phyloP scores from a whole-genome alignment of 2,329 filamentous ascomycete species.

The Cytospora mali region DNA sequence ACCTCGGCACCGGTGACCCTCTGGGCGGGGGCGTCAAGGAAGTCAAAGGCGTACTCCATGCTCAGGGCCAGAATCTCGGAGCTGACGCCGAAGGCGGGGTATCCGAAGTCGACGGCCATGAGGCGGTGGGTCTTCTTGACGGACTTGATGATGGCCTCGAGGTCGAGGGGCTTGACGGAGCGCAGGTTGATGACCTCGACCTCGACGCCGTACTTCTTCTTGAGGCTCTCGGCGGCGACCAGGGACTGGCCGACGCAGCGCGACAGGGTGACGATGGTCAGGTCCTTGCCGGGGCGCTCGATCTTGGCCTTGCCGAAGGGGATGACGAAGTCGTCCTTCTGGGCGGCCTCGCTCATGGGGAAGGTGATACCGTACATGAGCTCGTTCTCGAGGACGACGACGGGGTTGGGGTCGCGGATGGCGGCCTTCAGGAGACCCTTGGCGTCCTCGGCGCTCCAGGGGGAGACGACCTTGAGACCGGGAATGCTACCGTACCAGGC shows the following conservation, averaged over 20 bases:
- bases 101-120: conserved; percentile 91
- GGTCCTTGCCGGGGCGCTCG: conserved; percentile 91
- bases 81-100: conserved; percentile 90
- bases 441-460: conserved; percentile 96
- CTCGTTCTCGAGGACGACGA: conserved; percentile 89
- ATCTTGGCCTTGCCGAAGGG: conserved; percentile 99
- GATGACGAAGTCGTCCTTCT: conserved; percentile 94
- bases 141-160: conserved; percentile 93
- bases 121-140: conserved; percentile 98
- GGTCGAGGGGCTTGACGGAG: conserved; percentile 93
- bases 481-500: conserved; percentile 99
- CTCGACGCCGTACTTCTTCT: conserved; percentile 95
- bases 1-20: conserved; percentile 96
- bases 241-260: conserved; percentile 94
- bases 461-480: conserved; percentile 93
- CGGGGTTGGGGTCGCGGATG: conserved; percentile 97
- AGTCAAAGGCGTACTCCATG: conserved; percentile 98
- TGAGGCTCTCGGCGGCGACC: conserved; percentile 83
- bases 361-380: conserved; percentile 90
- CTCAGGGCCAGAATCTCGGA: conserved; percentile 91
- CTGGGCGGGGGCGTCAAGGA: conserved; percentile 90
- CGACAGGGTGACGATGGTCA: conserved; percentile 93
- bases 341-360: conserved; percentile 95
- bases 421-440: conserved; percentile 98
- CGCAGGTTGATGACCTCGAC: conserved; percentile 97